Percentiles rank a stretch among this genome's conserved stretches.
phyloP scores from a whole-genome alignment of 331 rosid species.

The Malus hybrid region DNA sequence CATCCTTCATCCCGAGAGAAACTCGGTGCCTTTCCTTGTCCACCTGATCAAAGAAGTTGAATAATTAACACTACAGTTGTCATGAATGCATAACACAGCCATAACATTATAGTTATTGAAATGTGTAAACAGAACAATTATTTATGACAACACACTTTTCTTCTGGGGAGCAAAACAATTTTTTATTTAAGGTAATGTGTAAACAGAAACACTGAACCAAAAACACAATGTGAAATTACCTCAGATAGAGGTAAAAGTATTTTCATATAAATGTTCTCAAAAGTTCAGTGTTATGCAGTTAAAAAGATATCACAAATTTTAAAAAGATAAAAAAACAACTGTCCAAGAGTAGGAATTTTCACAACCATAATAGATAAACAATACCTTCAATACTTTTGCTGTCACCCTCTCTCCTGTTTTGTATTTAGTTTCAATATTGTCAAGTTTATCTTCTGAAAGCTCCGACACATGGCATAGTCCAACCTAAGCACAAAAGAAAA shows the following conservation, averaged over 20 bases:
- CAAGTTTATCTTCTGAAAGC: conserved; percentile 58
- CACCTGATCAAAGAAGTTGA: conserved; percentile 35
- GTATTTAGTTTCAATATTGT: conserved; percentile 51
- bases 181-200: background rate
- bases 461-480: conserved; percentile 89
- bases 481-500: conserved; percentile 46
- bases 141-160: background rate
- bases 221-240: background rate
- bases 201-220: background rate
- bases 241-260: background rate
- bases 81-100: conserved; percentile 4
- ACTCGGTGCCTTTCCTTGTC: conserved; percentile 62
- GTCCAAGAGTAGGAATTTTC: background rate
- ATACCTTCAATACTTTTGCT: conserved; percentile 79
- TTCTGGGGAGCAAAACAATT: background rate
- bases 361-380: background rate
- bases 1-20: conserved; percentile 87
- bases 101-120: background rate
- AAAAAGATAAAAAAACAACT: background rate
- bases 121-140: background rate
- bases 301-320: background rate
- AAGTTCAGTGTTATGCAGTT: background rate
- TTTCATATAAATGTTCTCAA: background rate
- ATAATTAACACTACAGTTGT: conserved; percentile 1
- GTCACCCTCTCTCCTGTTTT: conserved; percentile 68